A percentile compares a stretch with the other conserved stretches of the same genome.
Conservation (phyloP, 345 rosid species). For the Populus ilicifolia region DNA sequence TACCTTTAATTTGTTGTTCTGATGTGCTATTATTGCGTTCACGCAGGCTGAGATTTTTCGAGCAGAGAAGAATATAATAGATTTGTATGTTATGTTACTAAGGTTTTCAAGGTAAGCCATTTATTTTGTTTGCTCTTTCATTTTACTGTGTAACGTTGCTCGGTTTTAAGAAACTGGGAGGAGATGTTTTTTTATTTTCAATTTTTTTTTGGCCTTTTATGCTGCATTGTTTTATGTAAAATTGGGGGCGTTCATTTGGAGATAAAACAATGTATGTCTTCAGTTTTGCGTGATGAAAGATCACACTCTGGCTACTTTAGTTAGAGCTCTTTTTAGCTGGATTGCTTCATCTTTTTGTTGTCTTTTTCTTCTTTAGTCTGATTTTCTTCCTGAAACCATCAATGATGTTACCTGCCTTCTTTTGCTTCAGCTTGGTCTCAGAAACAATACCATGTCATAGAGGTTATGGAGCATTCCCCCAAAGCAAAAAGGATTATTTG, state of each 20-base stretch:
- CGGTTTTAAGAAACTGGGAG: no score
- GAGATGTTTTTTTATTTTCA: neutral
- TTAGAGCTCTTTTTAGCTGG: neutral
- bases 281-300: neutral
- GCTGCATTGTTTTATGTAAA: neutral
- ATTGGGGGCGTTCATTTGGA: neutral
- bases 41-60: constrained; percentile 88
- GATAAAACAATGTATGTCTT: neutral
- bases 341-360: neutral
- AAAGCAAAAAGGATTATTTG: constrained; percentile 48
- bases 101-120: constrained; percentile 76
- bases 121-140: neutral
- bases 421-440: constrained; percentile 67
- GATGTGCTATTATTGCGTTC: constrained; percentile 14
- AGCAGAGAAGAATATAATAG: constrained; percentile 74
- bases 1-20: neutral
- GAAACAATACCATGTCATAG: constrained; percentile 95
- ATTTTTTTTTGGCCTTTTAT: no score
- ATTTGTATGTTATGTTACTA: constrained; percentile 87
- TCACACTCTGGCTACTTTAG: neutral
- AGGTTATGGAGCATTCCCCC: constrained; percentile 52
- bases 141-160: neutral
- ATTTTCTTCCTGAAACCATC: neutral
- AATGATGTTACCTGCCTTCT: constrained; percentile 6
- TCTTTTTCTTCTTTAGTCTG: neutral